Evolutionary conservation across 2,329 filamentous ascomycete species (phyloP), one percentile per base, ranked within the genome.

Genomic region (Aspergillaceae sp.): DNA sequence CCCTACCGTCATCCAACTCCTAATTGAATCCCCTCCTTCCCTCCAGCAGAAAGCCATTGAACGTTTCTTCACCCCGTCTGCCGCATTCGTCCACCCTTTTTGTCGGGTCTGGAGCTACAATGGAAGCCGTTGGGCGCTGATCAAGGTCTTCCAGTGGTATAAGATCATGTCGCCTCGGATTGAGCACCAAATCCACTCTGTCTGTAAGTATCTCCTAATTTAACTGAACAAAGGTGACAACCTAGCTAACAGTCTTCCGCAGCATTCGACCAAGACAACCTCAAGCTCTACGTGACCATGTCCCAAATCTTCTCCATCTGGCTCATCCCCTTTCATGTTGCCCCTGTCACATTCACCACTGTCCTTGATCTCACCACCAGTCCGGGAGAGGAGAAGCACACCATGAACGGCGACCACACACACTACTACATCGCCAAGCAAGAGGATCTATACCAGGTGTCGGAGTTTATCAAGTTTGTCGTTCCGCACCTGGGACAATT

Each of bases 381-480:
- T 29, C 62, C 71, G 27, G 57, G 60, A 6, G 52, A 59, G 33
- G 44, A 51, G 10, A 47, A 48, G n/a, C 44, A 51, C 30, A 54
- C 43, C 37, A 48, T 36, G 9, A 53, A 59, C 35, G 54, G 48
- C 4, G 53, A 58, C 7, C 50, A 57, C 34, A 66, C 57, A 26
- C 75, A 74, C 48, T 92, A 89, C 68, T 86, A 83, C 61, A 90
- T 94, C 51, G 65, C 73, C 5, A 77, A 74, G 11, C 89, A 95
- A 62, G 82, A 94, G 53, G 88, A 95, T 60, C 68, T 90, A 5
- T 94, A 94, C 59, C 86, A 91, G 57, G 74, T 80, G 1, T 83
- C 81, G 42, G 84, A 94, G 54, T 83, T 83, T 51, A 70, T 91
- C 50, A 83, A 83, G 56, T 92, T 94, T 59, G 56, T 90, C 11